Evolutionary conservation across 2,329 filamentous ascomycete genomes (phyloP).

Genomic region (Penicillium brevicompactum): DNA sequence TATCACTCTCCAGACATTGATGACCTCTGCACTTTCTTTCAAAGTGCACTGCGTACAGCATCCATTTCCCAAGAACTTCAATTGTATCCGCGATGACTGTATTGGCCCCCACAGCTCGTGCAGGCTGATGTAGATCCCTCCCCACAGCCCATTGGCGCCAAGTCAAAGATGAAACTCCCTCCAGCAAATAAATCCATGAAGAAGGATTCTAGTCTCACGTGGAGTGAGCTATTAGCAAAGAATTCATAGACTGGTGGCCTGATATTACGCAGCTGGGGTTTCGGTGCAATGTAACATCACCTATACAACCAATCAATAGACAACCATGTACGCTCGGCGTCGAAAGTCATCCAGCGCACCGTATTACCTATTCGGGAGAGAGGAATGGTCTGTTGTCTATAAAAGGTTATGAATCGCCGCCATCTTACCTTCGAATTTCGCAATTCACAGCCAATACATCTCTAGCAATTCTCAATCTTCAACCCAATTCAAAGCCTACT

Average conservation of each 20-base stretch:
- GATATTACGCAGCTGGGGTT: not conserved
- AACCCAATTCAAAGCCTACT: not conserved
- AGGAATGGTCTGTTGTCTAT: not conserved
- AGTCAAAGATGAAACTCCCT: not conserved
- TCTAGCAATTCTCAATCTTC: not conserved
- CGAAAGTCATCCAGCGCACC: not conserved
- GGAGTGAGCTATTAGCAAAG: not conserved
- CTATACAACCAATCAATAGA: not conserved
- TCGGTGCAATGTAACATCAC: conserved; percentile 2
- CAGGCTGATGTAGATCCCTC: not conserved
- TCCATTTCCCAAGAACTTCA: not conserved
- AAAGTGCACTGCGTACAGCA: not conserved
- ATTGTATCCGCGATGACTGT: not conserved
- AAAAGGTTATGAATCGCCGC: not conserved
- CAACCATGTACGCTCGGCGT: not conserved
- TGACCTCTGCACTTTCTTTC: not conserved
- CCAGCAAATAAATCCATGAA: not conserved
- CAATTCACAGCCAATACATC: not conserved
- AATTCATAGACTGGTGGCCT: not conserved
- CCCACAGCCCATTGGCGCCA: not conserved
- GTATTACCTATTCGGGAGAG: not conserved
- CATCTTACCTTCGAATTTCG: not conserved
- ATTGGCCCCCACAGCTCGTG: not conserved
- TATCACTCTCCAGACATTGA: too few relatives aligned
- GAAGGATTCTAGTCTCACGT: not conserved